phyloP scores from a whole-genome alignment of 2,329 filamentous ascomycete genomes.

The Alternaria brassicicola region DNA sequence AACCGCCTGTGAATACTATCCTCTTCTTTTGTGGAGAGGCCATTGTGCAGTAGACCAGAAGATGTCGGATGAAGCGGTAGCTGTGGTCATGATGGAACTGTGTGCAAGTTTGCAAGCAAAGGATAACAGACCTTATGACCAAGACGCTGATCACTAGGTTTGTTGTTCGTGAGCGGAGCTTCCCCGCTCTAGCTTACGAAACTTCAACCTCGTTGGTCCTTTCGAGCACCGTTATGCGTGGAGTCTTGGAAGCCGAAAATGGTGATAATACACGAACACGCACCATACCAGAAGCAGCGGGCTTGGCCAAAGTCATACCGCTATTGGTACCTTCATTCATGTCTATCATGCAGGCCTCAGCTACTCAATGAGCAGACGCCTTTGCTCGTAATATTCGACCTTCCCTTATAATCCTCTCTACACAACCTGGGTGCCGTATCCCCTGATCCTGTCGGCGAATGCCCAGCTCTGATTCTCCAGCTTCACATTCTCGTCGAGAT shows the following conservation, averaged over 20 bases:
- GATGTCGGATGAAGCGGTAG: background rate
- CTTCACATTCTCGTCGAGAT: conserved; percentile 82
- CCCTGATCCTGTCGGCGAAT: conserved; percentile 92
- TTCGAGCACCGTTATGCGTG: background rate
- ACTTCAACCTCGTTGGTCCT: background rate
- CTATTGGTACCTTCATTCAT: conserved; percentile 44
- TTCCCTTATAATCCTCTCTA: conserved; percentile 13
- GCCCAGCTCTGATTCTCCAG: conserved; percentile 97
- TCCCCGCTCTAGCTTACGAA: conserved; percentile 20
- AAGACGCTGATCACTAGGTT: background rate
- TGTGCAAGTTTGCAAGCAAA: background rate
- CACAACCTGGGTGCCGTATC: conserved; percentile 82
- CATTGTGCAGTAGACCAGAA: conserved; percentile 10
- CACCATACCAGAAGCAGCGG: background rate
- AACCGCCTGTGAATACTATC: conserved; percentile 62
- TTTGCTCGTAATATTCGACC: conserved; percentile 2
- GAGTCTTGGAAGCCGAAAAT: background rate
- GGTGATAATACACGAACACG: background rate
- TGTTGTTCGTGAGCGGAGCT: conserved; percentile 19
- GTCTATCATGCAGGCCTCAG: conserved; percentile 38
- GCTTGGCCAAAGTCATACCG: conserved; percentile 17
- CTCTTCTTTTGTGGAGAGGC: conserved; percentile 33
- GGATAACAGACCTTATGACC: background rate
- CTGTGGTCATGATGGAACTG: background rate
- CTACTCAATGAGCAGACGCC: conserved; percentile 5